Percentiles rank a stretch among this genome's conserved stretches.
Evolutionary conservation across 2,329 filamentous ascomycete genomes (phyloP).

Genomic region (Neonectria magnoliae): DNA sequence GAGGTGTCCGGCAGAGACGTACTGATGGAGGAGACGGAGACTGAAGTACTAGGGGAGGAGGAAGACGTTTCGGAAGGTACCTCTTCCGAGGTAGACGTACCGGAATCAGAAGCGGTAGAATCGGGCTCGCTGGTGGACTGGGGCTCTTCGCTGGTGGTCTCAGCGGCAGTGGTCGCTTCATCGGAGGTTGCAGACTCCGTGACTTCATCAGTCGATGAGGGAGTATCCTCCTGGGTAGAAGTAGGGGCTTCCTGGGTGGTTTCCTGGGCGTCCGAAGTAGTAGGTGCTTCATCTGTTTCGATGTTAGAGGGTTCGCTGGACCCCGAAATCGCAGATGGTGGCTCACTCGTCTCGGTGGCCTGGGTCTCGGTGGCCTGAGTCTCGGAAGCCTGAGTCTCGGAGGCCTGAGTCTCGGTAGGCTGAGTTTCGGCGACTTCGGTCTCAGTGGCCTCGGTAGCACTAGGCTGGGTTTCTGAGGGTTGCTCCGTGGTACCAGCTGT

Average conservation of each 20-base stretch:
- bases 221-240: background rate
- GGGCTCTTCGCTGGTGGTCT: constrained; percentile 22
- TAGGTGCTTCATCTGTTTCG: constrained; percentile 31
- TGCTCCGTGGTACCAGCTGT: background rate
- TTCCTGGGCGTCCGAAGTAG: constrained; percentile 21
- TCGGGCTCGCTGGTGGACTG: constrained; percentile 38
- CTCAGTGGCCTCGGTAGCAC: constrained; percentile 2
- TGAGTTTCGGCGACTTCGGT: constrained; percentile 2
- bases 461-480: background rate
- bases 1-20: constrained; percentile 45
- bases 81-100: constrained; percentile 44
- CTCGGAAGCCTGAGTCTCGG: constrained; percentile 14
- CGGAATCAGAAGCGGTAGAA: constrained; percentile 43
- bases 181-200: background rate
- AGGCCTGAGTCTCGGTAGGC: constrained; percentile 12
- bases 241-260: constrained; percentile 3
- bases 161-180: background rate
- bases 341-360: constrained; percentile 34
- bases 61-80: constrained; percentile 39
- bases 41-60: constrained; percentile 43
- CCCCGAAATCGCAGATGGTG: constrained; percentile 33
- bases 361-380: constrained; percentile 4
- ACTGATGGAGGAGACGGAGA: constrained; percentile 46
- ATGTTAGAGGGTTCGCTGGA: constrained; percentile 38
- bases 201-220: constrained; percentile 18